These are phyloP conservation scores for Cerioporus squamosus DNA, from an alignment of 1,284 basidiomycete species.

Conservation along the genomic window DNA sequence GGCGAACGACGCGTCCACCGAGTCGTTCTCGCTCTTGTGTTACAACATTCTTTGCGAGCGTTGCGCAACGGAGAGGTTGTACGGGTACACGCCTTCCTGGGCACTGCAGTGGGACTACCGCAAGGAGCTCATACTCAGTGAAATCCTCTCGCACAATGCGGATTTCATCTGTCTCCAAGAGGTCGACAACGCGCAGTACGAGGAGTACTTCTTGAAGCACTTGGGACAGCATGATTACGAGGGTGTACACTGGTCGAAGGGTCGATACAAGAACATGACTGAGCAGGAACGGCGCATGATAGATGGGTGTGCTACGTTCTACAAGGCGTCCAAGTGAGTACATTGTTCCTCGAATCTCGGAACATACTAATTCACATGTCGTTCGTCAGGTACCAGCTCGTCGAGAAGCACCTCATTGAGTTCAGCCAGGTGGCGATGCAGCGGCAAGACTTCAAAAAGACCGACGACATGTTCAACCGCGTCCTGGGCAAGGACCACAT, in stretches of 20 bases:
- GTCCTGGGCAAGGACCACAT: slow-evolving; percentile 97
- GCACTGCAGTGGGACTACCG: slow-evolving; percentile 96
- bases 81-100: slow-evolving; percentile 98
- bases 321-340: slow-evolving; percentile 86
- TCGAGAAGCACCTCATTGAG: slow-evolving; percentile 95
- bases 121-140: slow-evolving; percentile 88
- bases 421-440: slow-evolving; percentile 95
- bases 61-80: slow-evolving; percentile 89
- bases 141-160: slow-evolving; percentile 83
- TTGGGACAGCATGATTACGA: slow-evolving; percentile 86
- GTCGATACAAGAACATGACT: slow-evolving; percentile 92
- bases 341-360: background rate
- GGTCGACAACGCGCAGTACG: slow-evolving; percentile 92
- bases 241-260: slow-evolving; percentile 94
- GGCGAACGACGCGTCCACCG: slow-evolving; percentile 58
- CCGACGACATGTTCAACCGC: slow-evolving; percentile 99
- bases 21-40: slow-evolving; percentile 83
- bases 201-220: slow-evolving; percentile 89
- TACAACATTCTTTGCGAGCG: slow-evolving; percentile 97
- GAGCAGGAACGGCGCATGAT: slow-evolving; percentile 87
- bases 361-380: slow-evolving; percentile 5
- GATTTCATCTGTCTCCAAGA: slow-evolving; percentile 97
- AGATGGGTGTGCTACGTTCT: slow-evolving; percentile 98
- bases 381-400: slow-evolving; percentile 79
- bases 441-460: slow-evolving; percentile 95